phyloP scores from a whole-genome alignment of 1,139 yeast species.

The Magnusiomyces paraingens region DNA sequence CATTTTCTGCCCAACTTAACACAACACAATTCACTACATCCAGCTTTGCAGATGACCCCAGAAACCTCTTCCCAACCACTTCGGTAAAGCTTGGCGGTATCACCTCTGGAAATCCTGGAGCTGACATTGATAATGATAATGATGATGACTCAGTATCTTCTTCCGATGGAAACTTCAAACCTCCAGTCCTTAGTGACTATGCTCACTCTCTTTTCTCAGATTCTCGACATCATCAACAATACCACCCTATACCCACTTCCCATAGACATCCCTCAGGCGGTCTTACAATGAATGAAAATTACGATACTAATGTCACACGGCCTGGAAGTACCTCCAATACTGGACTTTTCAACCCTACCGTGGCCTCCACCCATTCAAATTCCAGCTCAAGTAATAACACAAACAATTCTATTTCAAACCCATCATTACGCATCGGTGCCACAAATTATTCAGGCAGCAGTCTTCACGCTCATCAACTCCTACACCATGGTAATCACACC shows the following conservation, averaged over 20 bases:
- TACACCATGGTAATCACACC: not conserved
- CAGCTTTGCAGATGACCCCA: not conserved
- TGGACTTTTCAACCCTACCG: constrained; percentile 3
- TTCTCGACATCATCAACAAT: not conserved
- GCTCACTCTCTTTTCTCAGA: constrained; percentile 39
- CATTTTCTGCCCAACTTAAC: no score
- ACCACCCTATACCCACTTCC: not conserved
- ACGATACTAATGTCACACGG: not conserved
- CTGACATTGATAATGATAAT: not conserved
- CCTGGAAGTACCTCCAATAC: not conserved
- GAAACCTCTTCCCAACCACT: not conserved
- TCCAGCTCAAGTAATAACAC: not conserved
- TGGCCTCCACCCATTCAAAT: constrained; percentile 5
- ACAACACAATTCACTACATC: not conserved
- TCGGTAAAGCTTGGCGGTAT: no score
- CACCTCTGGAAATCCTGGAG: not conserved
- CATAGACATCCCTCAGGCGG: not conserved
- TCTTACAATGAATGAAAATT: not conserved
- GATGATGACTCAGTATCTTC: constrained; percentile 27
- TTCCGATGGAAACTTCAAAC: constrained; percentile 47
- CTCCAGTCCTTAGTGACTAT: constrained; percentile 62
- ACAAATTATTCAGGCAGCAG: not conserved
- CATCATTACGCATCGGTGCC: not conserved
- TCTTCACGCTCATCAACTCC: constrained; percentile 1
- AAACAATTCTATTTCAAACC: constrained; percentile 1